Evolutionary conservation across 2,329 filamentous ascomycete genomes (phyloP).

Genomic region (Trichophyton rubrum): DNA sequence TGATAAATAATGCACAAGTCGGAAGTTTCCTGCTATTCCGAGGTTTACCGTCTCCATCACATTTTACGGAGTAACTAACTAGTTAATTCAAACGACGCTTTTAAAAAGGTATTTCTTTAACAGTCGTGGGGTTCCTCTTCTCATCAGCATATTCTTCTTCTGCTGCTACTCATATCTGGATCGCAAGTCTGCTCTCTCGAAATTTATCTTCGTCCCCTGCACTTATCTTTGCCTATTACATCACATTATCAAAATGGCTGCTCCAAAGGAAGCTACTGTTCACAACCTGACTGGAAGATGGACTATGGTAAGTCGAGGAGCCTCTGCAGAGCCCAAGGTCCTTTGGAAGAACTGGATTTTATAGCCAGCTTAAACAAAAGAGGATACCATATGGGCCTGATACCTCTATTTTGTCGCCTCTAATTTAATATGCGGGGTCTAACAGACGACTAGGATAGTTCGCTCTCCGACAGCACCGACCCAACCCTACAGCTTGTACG

Average conservation of each 20-base stretch:
- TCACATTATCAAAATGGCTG: slow-evolving; percentile 47
- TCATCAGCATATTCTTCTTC: neutral
- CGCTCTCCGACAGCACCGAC: slow-evolving; percentile 56
- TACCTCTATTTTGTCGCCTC: neutral
- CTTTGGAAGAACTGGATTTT: neutral
- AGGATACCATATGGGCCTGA: neutral
- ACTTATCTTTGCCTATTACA: slow-evolving; percentile 11
- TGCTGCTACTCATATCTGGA: neutral
- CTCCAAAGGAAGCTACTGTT: slow-evolving; percentile 53
- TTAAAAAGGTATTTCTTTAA: neutral
- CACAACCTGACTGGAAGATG: slow-evolving; percentile 58
- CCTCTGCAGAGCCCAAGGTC: neutral
- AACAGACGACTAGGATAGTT: slow-evolving; percentile 51
- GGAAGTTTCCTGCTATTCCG: neutral
- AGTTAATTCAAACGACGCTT: neutral
- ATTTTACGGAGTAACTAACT: too few species aligned
- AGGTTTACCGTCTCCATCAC: slow-evolving; percentile 7
- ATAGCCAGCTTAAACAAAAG: neutral
- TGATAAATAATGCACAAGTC: neutral
- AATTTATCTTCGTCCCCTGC: neutral
- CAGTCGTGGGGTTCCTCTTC: neutral
- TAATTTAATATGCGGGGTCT: slow-evolving; percentile 1
- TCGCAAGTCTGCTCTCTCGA: neutral
- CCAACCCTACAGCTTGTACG: slow-evolving; percentile 51
- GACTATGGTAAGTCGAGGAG: slow-evolving; percentile 45